phyloP scores from a whole-genome alignment of 2,329 filamentous ascomycete genomes.

The Arthrinium phaeospermum region DNA sequence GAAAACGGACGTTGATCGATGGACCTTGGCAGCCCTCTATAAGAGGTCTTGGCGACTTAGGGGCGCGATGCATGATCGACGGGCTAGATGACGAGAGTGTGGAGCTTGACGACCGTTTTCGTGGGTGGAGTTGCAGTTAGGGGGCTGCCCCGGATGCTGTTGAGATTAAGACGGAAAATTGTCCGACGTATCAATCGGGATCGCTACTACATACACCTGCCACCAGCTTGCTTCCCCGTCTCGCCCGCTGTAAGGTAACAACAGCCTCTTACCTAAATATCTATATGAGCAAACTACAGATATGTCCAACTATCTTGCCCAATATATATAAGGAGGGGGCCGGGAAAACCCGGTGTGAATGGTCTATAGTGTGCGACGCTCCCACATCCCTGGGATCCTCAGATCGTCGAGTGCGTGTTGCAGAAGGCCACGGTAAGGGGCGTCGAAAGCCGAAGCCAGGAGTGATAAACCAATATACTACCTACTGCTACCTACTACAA shows the following conservation, averaged over 20 bases:
- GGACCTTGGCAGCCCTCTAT: not conserved
- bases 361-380: not conserved
- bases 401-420: not conserved
- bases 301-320: not conserved
- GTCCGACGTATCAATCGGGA: slow-evolving; percentile 13
- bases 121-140: slow-evolving; percentile 11
- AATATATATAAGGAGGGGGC: not conserved
- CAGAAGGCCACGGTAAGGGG: not conserved
- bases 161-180: slow-evolving; percentile 16
- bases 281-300: not conserved
- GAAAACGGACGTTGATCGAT: not conserved
- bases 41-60: not conserved
- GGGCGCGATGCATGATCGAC: slow-evolving; percentile 8
- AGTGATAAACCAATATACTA: not conserved
- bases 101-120: slow-evolving; percentile 4
- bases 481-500: not conserved
- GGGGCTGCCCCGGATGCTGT: slow-evolving; percentile 6
- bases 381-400: slow-evolving; percentile 3
- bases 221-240: not conserved
- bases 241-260: not conserved
- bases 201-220: not conserved
- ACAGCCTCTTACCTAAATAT: not conserved
- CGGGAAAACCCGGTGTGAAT: not conserved
- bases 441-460: not conserved
- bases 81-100: slow-evolving; percentile 17